Evolutionary conservation across 306 rosid genomes (phyloP).

Genomic region (Quillaja saponaria): DNA sequence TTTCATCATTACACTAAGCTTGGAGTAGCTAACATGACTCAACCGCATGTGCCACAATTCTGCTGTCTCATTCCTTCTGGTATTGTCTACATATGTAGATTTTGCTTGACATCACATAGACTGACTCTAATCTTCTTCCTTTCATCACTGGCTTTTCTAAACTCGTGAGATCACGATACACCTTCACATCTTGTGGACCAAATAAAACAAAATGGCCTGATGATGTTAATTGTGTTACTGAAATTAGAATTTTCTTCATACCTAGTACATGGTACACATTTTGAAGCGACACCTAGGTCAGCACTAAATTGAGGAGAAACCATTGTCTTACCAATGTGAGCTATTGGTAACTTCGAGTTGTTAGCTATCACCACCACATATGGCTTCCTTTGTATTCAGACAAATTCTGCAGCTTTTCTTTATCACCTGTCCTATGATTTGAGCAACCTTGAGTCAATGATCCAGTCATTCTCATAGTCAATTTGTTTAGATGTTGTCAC

Average conservation of each 20-base stretch:
- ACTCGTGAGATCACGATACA: not conserved
- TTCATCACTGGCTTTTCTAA: not conserved
- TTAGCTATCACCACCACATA: not conserved
- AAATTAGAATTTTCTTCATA: conserved; percentile 6
- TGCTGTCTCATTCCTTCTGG: conserved; percentile 1
- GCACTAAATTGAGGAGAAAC: not conserved
- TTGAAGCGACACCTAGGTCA: not conserved
- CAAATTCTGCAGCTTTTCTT: not conserved
- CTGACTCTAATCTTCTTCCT: not conserved
- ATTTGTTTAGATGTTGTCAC: not conserved
- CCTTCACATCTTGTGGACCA: not conserved
- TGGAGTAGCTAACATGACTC: conserved; percentile 11
- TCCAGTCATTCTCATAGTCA: not conserved
- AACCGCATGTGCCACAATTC: conserved; percentile 5
- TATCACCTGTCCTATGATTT: conserved; percentile 19
- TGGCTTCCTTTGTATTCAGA: not conserved
- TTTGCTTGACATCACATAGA: conserved; percentile 7
- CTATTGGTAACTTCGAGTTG: conserved; percentile 4
- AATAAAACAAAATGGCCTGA: conserved; percentile 4
- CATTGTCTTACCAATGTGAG: not conserved
- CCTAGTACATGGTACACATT: conserved; percentile 4
- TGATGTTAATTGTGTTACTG: not conserved
- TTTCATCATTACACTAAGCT: conserved; percentile 6
- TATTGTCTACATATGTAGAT: not conserved
- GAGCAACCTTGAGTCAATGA: not conserved